phyloP scores from a whole-genome alignment of 345 rosid species.

The Hevea brasiliensis region DNA sequence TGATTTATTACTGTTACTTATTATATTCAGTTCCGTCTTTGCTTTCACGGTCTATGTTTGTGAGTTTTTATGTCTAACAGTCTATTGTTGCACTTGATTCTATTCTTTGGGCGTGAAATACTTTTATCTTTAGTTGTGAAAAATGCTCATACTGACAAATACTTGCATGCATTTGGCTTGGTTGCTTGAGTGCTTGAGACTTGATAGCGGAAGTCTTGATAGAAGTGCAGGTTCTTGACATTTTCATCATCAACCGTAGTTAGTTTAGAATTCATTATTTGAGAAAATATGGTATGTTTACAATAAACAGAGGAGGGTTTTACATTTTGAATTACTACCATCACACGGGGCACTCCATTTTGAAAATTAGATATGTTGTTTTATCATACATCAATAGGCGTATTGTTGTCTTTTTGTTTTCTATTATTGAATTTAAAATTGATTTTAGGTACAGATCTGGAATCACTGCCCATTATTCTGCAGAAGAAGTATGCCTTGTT shows the following conservation, averaged over 20 bases:
- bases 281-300: neutral
- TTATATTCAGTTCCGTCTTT: no score
- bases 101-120: neutral
- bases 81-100: no score
- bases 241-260: neutral
- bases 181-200: neutral
- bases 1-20: no score
- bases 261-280: neutral
- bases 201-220: neutral
- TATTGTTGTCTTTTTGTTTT: neutral
- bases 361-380: neutral
- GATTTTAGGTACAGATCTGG: conserved; percentile 52
- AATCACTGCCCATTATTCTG: conserved; percentile 69
- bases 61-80: no score
- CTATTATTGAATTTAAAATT: neutral
- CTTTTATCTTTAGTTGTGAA: neutral
- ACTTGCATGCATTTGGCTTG: neutral
- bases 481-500: conserved; percentile 86
- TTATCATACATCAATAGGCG: no score
- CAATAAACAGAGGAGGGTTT: no score
- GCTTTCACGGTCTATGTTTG: no score
- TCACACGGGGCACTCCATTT: neutral
- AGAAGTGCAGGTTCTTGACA: neutral
- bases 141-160: neutral
- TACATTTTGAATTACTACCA: no score